phyloP scores from a whole-genome alignment of 2,329 filamentous ascomycete genomes.

The Taxawa tesnikishii region DNA sequence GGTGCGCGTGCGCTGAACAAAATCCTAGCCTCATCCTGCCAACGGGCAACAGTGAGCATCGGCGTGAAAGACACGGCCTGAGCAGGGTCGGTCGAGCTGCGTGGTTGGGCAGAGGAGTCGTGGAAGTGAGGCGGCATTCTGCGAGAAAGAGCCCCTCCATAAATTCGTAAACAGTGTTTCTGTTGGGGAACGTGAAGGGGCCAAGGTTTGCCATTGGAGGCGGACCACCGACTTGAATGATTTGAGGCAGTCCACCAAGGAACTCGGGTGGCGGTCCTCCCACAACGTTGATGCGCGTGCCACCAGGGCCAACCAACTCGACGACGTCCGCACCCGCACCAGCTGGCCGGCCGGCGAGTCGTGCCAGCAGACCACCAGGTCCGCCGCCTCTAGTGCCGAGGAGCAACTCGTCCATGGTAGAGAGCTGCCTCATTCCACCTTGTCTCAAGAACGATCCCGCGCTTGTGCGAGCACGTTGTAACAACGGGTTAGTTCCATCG shows the following conservation, averaged over 20 bases:
- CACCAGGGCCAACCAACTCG: slow-evolving; percentile 8
- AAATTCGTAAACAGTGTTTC: slow-evolving; percentile 1
- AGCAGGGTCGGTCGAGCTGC: slow-evolving; percentile 42
- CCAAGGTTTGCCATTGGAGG: slow-evolving; percentile 2
- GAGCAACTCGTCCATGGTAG: no score
- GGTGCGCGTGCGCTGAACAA: slow-evolving; percentile 59
- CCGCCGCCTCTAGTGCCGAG: no score
- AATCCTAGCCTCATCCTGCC: slow-evolving; percentile 81
- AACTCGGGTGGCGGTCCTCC: slow-evolving; percentile 2
- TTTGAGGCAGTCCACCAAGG: slow-evolving; percentile 7
- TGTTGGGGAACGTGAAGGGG: slow-evolving; percentile 2
- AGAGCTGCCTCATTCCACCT: no score
- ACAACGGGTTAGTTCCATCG: slow-evolving; percentile 76
- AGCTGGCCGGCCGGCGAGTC: background rate
- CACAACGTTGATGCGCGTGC: slow-evolving; percentile 5
- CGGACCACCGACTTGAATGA: slow-evolving; percentile 6
- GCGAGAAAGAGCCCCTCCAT: slow-evolving; percentile 1
- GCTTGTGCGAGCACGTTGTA: slow-evolving; percentile 38
- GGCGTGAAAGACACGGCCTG: slow-evolving; percentile 66
- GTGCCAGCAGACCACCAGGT: no score
- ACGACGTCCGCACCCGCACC: slow-evolving; percentile 6
- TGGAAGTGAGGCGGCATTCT: no score
- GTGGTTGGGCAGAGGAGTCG: background rate
- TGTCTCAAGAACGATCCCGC: slow-evolving; percentile 1
- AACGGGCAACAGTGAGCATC: slow-evolving; percentile 61